Evolutionary conservation across 2,329 filamentous ascomycete genomes (phyloP), one percentile per base, ranked within the genome.

Genomic region (Stachybotrys chartarum): DNA sequence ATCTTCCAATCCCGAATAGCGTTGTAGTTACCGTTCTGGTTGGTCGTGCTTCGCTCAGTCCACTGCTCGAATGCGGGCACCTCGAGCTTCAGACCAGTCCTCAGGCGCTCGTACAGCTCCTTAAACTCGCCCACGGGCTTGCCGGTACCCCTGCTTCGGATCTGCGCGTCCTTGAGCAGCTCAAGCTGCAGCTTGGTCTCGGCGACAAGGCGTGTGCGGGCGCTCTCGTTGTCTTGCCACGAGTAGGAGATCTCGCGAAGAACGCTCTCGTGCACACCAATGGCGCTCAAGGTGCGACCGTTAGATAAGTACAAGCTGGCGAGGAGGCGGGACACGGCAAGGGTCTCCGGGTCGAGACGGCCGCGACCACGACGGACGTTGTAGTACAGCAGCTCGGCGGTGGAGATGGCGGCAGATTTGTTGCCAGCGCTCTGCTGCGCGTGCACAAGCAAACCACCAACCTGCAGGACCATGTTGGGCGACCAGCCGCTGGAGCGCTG

Each of bases 321-420:
- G 5, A 66, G 60, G 2, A 66, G 59, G 6, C 61, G 61, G 0
- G 64, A 62, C 16, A 66, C 61, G 3, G 57, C 59, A 8, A 66
- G 50, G 1, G 64, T 66, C 52, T 66, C 59, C 0, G 56, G 44
- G 53, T 65, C 62, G 17, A 66, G 63, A 6, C 62, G 60, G 2
- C 64, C 64, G 11, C 61, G 57, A 7, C 64, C 61, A 18, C 63
- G 64, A 5, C 60, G 56, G 35, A 66, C 50, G 57, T 66, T 66
- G 54, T 66, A 66, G 48, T 58, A 63, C 49, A 66, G 55, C 24
- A 65, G 39, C 50, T 63, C 60, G 3, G 60, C 60, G 14, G 62
- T 66, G 39, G 60, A 58, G 14, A 64, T 63, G 7, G 64, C 64
- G 6, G 48, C 54, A 3, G 44, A 52, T 0, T 56, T 48, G 24